phyloP scores from a whole-genome alignment of 2,329 filamentous ascomycete genomes.

The Sclerotinia trifoliorum region DNA sequence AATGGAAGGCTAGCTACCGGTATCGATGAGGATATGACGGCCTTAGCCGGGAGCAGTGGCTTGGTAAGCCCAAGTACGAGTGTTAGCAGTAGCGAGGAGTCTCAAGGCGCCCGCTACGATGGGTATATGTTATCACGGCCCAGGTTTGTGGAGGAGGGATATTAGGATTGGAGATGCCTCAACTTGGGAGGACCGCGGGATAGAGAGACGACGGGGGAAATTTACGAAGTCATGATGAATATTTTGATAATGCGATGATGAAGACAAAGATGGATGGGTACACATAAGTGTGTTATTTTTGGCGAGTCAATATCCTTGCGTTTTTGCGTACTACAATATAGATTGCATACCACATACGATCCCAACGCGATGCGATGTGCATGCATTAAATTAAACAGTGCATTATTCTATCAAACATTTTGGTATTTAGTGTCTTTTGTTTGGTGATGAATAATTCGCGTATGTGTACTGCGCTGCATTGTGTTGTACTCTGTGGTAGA shows the following conservation, averaged over 20 bases:
- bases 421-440: neutral
- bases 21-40: conserved; percentile 32
- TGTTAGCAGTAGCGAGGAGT: conserved; percentile 34
- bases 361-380: neutral
- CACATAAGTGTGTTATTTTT: neutral
- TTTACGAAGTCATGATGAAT: conserved; percentile 19
- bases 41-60: conserved; percentile 33
- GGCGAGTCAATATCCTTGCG: conserved; percentile 3
- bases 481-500: neutral
- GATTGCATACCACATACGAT: conserved; percentile 2
- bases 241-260: neutral
- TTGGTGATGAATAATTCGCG: neutral
- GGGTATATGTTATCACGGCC: conserved; percentile 22
- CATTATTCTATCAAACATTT: neutral
- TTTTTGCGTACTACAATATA: neutral
- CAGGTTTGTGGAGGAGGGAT: conserved; percentile 15
- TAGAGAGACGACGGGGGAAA: neutral
- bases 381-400: neutral
- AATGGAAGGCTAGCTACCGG: conserved; percentile 26
- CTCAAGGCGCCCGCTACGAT: conserved; percentile 26
- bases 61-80: conserved; percentile 40
- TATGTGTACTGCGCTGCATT: too few species aligned
- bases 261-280: neutral
- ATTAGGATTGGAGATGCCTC: neutral
- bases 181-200: neutral